Evolutionary conservation across 2,329 filamentous ascomycete genomes (phyloP).

Genomic region (Colletotrichum viniferum): DNA sequence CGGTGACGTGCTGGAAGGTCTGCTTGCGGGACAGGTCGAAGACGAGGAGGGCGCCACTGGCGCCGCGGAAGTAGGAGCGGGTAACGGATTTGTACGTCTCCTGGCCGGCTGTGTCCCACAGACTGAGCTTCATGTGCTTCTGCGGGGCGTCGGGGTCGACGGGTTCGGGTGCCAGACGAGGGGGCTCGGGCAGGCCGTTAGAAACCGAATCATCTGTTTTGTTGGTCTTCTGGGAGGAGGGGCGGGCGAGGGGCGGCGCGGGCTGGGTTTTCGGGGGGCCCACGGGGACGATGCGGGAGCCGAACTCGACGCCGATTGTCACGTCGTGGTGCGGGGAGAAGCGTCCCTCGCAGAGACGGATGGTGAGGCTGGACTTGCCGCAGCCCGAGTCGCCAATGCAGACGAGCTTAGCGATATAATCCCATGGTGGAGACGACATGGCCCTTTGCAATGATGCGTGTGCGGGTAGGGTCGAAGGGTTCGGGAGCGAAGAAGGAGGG

Average conservation of each 20-base stretch:
- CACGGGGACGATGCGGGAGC: constrained; percentile 89
- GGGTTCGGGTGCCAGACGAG: constrained; percentile 34
- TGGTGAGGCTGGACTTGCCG: constrained; percentile 92
- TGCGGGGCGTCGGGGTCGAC: constrained; percentile 42
- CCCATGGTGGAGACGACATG: constrained; percentile 79
- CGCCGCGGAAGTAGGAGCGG: constrained; percentile 88
- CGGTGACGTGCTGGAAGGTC: constrained; percentile 87
- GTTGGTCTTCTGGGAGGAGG: constrained; percentile 8
- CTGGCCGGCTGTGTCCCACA: constrained; percentile 97
- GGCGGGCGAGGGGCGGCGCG: constrained; percentile 28
- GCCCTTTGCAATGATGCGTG: constrained; percentile 20
- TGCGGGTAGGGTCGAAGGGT: not conserved
- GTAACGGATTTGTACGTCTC: constrained; percentile 98
- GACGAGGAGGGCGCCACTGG: constrained; percentile 76
- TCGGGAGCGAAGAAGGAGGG: not conserved
- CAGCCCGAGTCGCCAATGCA: constrained; percentile 96
- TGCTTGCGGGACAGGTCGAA: constrained; percentile 89
- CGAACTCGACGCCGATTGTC: constrained; percentile 96
- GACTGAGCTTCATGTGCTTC: constrained; percentile 88
- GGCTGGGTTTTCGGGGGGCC: constrained; percentile 74
- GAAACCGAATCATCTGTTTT: constrained; percentile 20
- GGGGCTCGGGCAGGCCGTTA: constrained; percentile 59
- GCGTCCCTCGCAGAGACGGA: constrained; percentile 94
- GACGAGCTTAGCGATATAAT: constrained; percentile 98
- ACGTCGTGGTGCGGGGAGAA: constrained; percentile 96